These are phyloP conservation scores for Ogataea wickerhamii DNA, from an alignment of 805 yeast species.

Conservation along the genomic window DNA sequence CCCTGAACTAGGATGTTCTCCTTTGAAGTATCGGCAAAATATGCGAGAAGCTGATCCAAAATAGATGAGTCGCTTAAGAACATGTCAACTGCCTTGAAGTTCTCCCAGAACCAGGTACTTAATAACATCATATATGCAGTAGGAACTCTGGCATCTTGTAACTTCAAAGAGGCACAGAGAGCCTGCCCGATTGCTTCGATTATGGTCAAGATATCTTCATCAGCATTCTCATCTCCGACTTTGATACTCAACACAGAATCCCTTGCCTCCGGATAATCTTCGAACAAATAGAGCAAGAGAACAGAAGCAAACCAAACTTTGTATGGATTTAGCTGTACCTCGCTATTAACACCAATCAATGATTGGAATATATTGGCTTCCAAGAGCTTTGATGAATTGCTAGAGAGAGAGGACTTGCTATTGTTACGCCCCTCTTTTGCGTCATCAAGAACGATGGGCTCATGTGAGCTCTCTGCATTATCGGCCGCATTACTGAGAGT, in stretches of 20 bases:
- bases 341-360: conserved; percentile 73
- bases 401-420: conserved; percentile 7
- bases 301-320: conserved; percentile 79
- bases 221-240: conserved; percentile 55
- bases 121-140: conserved; percentile 75
- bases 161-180: conserved; percentile 57
- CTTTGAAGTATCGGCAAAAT: conserved; percentile 45
- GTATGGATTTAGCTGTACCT: conserved; percentile 76
- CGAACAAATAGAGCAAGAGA: conserved; percentile 58
- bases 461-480: background rate
- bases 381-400: conserved; percentile 31
- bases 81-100: conserved; percentile 67
- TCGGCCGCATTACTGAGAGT: background rate
- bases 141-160: conserved; percentile 68
- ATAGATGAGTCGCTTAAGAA: conserved; percentile 65
- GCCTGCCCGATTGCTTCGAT: conserved; percentile 79
- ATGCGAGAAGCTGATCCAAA: conserved; percentile 66
- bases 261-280: conserved; percentile 48
- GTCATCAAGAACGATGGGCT: background rate
- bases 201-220: conserved; percentile 66
- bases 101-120: conserved; percentile 74
- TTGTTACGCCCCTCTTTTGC: background rate
- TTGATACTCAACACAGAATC: conserved; percentile 45
- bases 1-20: conserved; percentile 55
- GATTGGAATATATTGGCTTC: conserved; percentile 64